A percentile compares a stretch with the other conserved stretches of the same genome.
These are phyloP conservation scores for Chimonanthus praecox DNA, from an alignment of 164 flowering plant genomes.

Conservation along the genomic window DNA sequence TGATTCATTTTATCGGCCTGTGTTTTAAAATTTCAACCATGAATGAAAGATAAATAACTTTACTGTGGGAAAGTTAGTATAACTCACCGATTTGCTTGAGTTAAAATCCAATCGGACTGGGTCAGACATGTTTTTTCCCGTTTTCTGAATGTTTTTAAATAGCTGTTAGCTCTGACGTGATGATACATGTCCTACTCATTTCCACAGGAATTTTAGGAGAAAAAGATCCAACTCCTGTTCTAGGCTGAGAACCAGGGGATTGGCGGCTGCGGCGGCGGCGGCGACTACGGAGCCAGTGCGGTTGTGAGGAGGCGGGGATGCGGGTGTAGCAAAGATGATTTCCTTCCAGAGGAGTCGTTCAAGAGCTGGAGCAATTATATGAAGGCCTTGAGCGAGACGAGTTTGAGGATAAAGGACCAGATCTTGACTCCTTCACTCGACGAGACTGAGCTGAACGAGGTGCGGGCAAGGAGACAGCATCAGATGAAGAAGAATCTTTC, in stretches of 20 bases:
- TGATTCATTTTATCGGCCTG: no score
- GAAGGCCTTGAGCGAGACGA: constrained; percentile 22
- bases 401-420: constrained; percentile 22
- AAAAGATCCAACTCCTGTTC: no score
- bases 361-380: constrained; percentile 31
- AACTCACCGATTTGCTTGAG: no score
- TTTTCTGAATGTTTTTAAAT: no score
- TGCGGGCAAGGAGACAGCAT: constrained; percentile 18
- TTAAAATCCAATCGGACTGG: no score
- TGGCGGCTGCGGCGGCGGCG: neutral
- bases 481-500: constrained; percentile 30
- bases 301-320: constrained; percentile 13
- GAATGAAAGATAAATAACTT: no score
- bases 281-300: neutral
- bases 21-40: no score
- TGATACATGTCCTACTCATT: no score
- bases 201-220: no score
- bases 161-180: no score
- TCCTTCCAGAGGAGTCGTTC: constrained; percentile 40
- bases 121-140: no score
- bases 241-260: neutral
- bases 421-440: constrained; percentile 26
- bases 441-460: constrained; percentile 20
- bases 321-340: constrained; percentile 28
- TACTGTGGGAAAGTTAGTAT: no score